Percentiles rank a stretch among this genome's conserved stretches.
These are phyloP conservation scores for Eimeria necatrix DNA, from an alignment of 169 alveolate genomes.

Conservation along the genomic window DNA sequence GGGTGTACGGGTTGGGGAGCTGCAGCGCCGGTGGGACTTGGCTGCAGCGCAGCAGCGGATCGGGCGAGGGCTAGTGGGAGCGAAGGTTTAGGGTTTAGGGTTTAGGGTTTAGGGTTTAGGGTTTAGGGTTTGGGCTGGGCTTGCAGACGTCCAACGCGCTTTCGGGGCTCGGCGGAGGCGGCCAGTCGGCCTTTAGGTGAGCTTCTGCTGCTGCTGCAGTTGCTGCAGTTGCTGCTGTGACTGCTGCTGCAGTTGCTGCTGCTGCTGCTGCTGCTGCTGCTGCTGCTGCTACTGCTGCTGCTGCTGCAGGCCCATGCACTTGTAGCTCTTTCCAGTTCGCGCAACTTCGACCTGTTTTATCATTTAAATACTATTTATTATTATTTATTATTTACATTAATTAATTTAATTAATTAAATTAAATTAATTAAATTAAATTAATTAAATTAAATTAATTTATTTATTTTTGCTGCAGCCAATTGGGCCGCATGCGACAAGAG, in stretches of 20 bases:
- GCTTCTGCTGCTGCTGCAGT: constrained; percentile 20
- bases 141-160: not conserved
- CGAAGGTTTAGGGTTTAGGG: not conserved
- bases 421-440: too few relatives aligned
- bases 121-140: not conserved
- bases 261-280: not conserved
- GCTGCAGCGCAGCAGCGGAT: too few relatives aligned
- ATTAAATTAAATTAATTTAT: not conserved
- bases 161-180: not conserved
- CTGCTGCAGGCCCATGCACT: not conserved
- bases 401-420: too few relatives aligned
- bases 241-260: not conserved
- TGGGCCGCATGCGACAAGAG: constrained; percentile 43
- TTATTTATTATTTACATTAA: too few relatives aligned
- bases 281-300: not conserved
- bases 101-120: constrained; percentile 34
- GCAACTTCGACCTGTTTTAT: too few relatives aligned
- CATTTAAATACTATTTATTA: too few relatives aligned
- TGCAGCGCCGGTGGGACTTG: not conserved
- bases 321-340: too few relatives aligned
- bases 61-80: too few relatives aligned
- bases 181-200: constrained; percentile 51
- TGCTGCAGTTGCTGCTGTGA: not conserved
- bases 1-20: not conserved
- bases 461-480: constrained; percentile 4